Evolutionary conservation across 192 early-diverging fungal genomes (phyloP).

Genomic region (Rhizophagus clarus): DNA sequence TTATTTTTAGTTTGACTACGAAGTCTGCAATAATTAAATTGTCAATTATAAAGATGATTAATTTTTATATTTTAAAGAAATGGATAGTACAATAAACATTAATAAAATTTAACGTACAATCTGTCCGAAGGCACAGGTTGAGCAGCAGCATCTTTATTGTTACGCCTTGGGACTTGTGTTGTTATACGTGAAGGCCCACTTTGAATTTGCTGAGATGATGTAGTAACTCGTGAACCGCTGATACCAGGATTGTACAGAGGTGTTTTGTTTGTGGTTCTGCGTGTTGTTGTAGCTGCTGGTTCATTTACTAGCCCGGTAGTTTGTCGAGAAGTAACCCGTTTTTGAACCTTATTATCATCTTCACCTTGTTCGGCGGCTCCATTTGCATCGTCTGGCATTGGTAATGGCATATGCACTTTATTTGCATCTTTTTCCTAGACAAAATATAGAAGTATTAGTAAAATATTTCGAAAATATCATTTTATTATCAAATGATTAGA

Average conservation of each 20-base stretch:
- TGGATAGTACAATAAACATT: too few relatives aligned
- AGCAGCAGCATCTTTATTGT: conserved; percentile 17
- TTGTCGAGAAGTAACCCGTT: not conserved
- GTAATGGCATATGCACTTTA: conserved; percentile 17
- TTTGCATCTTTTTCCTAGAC: conserved; percentile 36
- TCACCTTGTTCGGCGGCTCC: conserved; percentile 15
- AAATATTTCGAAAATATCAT: not conserved
- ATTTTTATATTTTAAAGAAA: too few relatives aligned
- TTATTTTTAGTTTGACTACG: conserved; percentile 33
- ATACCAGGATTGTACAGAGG: not conserved
- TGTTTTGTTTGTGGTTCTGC: conserved; percentile 13
- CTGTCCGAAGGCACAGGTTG: conserved; percentile 24
- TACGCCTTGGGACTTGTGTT: conserved; percentile 25
- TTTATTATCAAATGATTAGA: not conserved
- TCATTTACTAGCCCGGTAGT: not conserved
- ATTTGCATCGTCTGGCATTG: conserved; percentile 26
- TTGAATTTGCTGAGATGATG: not conserved
- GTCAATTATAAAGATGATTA: too few relatives aligned
- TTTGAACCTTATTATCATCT: conserved; percentile 25
- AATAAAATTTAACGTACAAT: conserved; percentile 13
- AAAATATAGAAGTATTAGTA: not conserved
- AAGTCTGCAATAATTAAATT: conserved; percentile 20
- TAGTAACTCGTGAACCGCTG: conserved; percentile 6
- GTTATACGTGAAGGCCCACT: conserved; percentile 22
- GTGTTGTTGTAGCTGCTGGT: not conserved